Evolutionary conservation across 2,329 filamentous ascomycete genomes (phyloP).

Genomic region (Arthrobotrys sphaeroides): DNA sequence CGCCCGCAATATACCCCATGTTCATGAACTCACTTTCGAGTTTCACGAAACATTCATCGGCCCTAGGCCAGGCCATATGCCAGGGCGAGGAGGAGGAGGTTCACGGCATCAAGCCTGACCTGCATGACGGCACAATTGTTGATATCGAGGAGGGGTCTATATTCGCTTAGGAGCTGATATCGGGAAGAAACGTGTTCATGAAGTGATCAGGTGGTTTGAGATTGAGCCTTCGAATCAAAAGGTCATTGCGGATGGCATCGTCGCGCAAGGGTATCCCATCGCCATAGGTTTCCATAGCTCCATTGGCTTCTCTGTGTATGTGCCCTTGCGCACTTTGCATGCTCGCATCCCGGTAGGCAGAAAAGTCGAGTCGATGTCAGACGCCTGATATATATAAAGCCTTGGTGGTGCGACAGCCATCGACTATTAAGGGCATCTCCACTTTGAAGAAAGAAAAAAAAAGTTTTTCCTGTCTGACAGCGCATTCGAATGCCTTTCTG

Average conservation of each 20-base stretch:
- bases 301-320: conserved; percentile 14
- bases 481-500: conserved; percentile 19
- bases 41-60: conserved; percentile 41
- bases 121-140: conserved; percentile 43
- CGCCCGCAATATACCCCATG: conserved; percentile 30
- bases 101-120: conserved; percentile 25
- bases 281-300: conserved; percentile 8
- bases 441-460: conserved; percentile 13
- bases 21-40: conserved; percentile 19
- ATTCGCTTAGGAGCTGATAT: conserved; percentile 46
- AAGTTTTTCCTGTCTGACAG: conserved; percentile 28
- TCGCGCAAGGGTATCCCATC: conserved; percentile 35
- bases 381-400: conserved; percentile 35
- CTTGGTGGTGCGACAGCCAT: conserved; percentile 14
- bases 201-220: conserved; percentile 17
- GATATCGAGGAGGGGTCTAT: conserved; percentile 40
- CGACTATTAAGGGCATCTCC: background rate
- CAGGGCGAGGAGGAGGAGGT: conserved; percentile 29
- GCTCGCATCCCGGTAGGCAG: conserved; percentile 1
- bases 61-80: background rate
- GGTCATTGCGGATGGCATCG: conserved; percentile 21
- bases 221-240: background rate
- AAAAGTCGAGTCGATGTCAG: conserved; percentile 9
- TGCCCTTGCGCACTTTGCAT: conserved; percentile 2
- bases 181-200: conserved; percentile 45